phyloP scores from a whole-genome alignment of 495 filamentous ascomycete species.

The Aspergillus homomorphus region DNA sequence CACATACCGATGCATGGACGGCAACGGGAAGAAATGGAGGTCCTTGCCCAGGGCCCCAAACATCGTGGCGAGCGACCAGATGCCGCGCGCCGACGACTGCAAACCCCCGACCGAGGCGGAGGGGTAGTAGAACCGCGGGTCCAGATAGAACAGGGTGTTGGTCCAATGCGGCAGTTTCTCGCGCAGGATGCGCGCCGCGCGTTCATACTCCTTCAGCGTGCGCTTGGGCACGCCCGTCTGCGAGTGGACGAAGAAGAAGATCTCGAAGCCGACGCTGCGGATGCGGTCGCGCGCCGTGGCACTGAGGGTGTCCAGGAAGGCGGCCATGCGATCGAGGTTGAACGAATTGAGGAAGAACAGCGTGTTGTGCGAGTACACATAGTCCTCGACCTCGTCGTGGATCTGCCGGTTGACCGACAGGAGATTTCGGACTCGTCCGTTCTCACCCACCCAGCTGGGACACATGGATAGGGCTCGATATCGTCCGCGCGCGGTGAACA shows the following conservation, averaged over 20 bases:
- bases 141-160: constrained; percentile 34
- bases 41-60: constrained; percentile 29
- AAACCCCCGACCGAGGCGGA: constrained; percentile 26
- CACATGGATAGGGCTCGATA: constrained; percentile 37
- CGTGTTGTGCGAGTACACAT: constrained; percentile 38
- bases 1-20: constrained; percentile 24
- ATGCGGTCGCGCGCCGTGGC: constrained; percentile 31
- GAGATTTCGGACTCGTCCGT: constrained; percentile 30
- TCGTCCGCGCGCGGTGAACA: constrained; percentile 31
- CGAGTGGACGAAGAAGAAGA: constrained; percentile 41
- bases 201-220: constrained; percentile 32
- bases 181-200: constrained; percentile 22
- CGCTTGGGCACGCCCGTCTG: constrained; percentile 38
- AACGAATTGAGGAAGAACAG: constrained; percentile 44
- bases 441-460: constrained; percentile 36
- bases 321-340: constrained; percentile 33
- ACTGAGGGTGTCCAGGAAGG: constrained; percentile 39
- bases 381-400: constrained; percentile 42
- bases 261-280: constrained; percentile 41
- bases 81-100: constrained; percentile 31
- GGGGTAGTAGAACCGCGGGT: constrained; percentile 40
- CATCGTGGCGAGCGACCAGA: constrained; percentile 30
- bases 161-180: constrained; percentile 29
- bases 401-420: constrained; percentile 38
- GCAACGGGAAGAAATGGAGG: constrained; percentile 32